A percentile compares a stretch with the other conserved stretches of the same genome.
Conservation (phyloP, 768 basidiomycete genomes). For the Termitomyces sp. region DNA sequence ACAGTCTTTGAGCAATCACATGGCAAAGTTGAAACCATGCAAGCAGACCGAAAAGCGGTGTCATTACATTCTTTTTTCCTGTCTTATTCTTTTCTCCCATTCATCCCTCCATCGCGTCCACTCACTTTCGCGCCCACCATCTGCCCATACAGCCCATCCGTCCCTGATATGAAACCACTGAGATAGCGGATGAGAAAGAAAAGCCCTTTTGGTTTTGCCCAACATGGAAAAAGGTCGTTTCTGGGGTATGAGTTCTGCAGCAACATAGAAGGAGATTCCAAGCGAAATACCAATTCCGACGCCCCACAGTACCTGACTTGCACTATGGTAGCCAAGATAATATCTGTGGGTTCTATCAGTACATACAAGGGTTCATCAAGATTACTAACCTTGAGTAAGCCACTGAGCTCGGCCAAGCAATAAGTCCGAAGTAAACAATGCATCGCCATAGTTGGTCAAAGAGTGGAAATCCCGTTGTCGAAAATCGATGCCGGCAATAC, state of each 20-base stretch:
- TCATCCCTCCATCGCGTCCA: constrained; percentile 61
- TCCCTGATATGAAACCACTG: constrained; percentile 70
- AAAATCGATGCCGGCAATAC: constrained; percentile 61
- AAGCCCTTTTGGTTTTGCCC: constrained; percentile 38
- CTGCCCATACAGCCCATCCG: constrained; percentile 76
- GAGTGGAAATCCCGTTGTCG: constrained; percentile 40
- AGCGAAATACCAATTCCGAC: constrained; percentile 53
- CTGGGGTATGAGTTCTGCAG: constrained; percentile 54
- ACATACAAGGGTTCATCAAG: background rate
- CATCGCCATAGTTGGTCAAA: constrained; percentile 49
- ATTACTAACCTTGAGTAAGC: constrained; percentile 69
- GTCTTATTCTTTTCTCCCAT: constrained; percentile 37
- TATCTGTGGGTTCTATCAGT: constrained; percentile 35
- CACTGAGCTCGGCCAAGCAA: constrained; percentile 55
- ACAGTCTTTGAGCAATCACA: background rate
- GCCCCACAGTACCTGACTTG: constrained; percentile 74
- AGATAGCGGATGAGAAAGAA: constrained; percentile 53
- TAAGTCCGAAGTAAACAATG: constrained; percentile 41
- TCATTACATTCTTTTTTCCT: constrained; percentile 17
- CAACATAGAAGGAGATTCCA: constrained; percentile 48
- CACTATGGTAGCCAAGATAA: constrained; percentile 67
- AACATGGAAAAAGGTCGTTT: constrained; percentile 46
- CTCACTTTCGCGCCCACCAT: constrained; percentile 70
- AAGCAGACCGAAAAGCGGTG: constrained; percentile 1
- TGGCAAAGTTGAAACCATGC: background rate